These are phyloP conservation scores for Cubamyces sp. DNA, from an alignment of 768 basidiomycete species.

Conservation along the genomic window DNA sequence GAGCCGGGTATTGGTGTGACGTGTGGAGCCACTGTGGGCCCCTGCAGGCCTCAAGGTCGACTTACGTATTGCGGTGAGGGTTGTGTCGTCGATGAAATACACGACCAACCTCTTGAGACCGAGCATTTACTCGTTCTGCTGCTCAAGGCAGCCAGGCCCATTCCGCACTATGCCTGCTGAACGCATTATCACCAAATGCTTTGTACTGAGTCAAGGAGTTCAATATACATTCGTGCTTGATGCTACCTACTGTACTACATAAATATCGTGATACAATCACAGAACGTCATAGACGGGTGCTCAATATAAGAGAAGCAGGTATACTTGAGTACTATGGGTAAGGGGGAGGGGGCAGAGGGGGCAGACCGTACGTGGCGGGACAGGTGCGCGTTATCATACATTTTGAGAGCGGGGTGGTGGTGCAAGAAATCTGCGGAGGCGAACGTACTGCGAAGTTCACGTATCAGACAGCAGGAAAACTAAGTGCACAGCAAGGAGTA, in stretches of 20 bases:
- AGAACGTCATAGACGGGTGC: neutral
- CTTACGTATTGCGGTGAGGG: no score
- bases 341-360: neutral
- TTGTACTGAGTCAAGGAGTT: neutral
- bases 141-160: no score
- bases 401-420: constrained; percentile 4
- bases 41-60: no score
- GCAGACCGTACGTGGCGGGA: neutral
- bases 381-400: constrained; percentile 1
- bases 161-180: no score
- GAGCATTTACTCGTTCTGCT: no score
- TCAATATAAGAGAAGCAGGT: constrained; percentile 8
- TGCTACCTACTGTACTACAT: constrained; percentile 16
- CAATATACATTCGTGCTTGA: neutral
- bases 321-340: constrained; percentile 17
- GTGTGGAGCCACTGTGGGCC: no score
- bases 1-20: no score
- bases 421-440: neutral
- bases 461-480: neutral
- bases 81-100: no score
- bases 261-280: constrained; percentile 15
- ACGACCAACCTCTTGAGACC: no score
- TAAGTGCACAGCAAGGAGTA: constrained; percentile 2
- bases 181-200: no score
- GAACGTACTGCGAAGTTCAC: neutral